phyloP scores from a whole-genome alignment of 2,329 filamentous ascomycete species.

The Trichoderma gracile region DNA sequence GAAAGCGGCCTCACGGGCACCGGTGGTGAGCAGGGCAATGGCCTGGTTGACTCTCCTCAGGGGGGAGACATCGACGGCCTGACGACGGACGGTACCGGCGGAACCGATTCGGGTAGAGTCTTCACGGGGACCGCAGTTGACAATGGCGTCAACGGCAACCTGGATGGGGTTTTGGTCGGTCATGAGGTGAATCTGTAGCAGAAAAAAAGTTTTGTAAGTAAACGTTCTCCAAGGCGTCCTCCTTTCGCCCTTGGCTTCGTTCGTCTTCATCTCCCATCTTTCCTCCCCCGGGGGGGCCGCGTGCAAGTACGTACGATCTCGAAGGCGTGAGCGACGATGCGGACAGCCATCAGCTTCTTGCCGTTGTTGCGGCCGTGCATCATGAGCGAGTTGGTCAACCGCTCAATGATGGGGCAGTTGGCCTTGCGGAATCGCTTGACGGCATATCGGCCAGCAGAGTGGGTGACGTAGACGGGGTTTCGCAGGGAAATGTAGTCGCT shows the following conservation, averaged over 20 bases:
- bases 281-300: not conserved
- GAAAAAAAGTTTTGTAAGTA: constrained; percentile 35
- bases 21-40: constrained; percentile 97
- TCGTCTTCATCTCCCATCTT: not conserved
- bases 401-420: constrained; percentile 99
- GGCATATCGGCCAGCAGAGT: constrained; percentile 98
- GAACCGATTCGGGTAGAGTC: constrained; percentile 99
- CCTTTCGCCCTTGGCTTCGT: not conserved
- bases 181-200: constrained; percentile 97
- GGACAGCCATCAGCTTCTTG: constrained; percentile 99
- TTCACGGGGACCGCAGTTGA: constrained; percentile 99
- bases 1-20: constrained; percentile 98
- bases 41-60: constrained; percentile 99
- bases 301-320: constrained; percentile 79
- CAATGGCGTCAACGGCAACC: constrained; percentile 97
- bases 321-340: constrained; percentile 98
- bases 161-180: constrained; percentile 99
- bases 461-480: constrained; percentile 97
- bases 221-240: not conserved
- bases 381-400: constrained; percentile 99
- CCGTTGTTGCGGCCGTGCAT: constrained; percentile 99
- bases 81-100: constrained; percentile 98
- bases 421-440: constrained; percentile 99
- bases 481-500: constrained; percentile 99
- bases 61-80: constrained; percentile 99